Evolutionary conservation across 129 eudicot genomes (phyloP).

Genomic region (Ambrosia artemisiifolia): DNA sequence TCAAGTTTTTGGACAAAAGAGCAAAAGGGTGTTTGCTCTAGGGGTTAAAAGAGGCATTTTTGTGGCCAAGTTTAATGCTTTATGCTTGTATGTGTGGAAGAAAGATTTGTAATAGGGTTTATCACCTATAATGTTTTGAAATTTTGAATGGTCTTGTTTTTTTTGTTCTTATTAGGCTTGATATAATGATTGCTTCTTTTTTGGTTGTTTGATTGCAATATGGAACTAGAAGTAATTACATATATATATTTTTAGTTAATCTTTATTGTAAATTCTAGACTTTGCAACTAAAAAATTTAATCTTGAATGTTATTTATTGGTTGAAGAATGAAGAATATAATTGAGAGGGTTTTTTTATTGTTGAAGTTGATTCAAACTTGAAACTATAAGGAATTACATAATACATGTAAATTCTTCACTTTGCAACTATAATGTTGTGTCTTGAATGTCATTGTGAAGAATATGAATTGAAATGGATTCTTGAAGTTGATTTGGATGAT

Average conservation of each 20-base stretch:
- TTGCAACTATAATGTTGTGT: neutral
- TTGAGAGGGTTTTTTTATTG: neutral
- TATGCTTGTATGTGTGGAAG: conserved; percentile 30
- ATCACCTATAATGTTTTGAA: conserved; percentile 22
- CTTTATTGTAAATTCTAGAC: conserved; percentile 1
- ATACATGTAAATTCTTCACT: neutral
- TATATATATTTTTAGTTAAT: neutral
- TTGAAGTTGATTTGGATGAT: conserved; percentile 1
- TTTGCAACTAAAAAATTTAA: neutral
- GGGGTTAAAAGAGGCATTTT: conserved; percentile 22
- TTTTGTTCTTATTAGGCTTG: neutral
- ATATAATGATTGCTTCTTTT: conserved; percentile 18
- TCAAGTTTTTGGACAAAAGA: conserved; percentile 16
- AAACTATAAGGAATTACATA: too few relatives aligned
- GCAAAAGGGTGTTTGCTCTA: conserved; percentile 26
- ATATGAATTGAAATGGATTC: neutral
- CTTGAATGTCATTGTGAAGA: conserved; percentile 19
- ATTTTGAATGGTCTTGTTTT: conserved; percentile 7
- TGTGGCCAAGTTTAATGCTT: conserved; percentile 28
- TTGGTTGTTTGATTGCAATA: neutral
- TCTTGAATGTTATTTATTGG: conserved; percentile 15
- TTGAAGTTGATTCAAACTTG: conserved; percentile 5
- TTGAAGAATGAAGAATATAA: conserved; percentile 4
- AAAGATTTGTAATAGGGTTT: conserved; percentile 28
- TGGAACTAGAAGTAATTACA: too few relatives aligned